Conservation (phyloP, 2,329 filamentous ascomycete genomes). For the Stemphylium vesicarium region DNA sequence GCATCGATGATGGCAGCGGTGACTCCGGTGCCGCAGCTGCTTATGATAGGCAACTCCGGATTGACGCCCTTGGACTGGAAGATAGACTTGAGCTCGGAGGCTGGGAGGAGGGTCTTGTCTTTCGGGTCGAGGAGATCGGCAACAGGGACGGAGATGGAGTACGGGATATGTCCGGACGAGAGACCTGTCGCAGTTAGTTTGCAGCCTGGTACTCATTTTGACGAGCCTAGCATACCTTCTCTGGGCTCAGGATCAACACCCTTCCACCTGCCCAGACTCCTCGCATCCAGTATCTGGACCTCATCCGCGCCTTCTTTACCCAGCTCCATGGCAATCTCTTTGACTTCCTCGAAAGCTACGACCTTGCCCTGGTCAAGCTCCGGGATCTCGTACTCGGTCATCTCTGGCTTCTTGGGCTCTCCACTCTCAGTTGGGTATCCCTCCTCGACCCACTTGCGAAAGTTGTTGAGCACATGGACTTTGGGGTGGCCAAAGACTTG, state of each 20-base stretch:
- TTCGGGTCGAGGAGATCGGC: constrained; percentile 78
- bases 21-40: constrained; percentile 90
- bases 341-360: constrained; percentile 81
- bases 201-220: not conserved
- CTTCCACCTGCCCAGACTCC: constrained; percentile 78
- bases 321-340: constrained; percentile 74
- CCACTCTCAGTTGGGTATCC: constrained; percentile 84
- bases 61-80: constrained; percentile 84
- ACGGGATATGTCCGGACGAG: constrained; percentile 89
- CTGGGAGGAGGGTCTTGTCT: constrained; percentile 79
- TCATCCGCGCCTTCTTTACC: constrained; percentile 84
- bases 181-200: constrained; percentile 53
- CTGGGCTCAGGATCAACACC: constrained; percentile 87
- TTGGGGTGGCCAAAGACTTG: constrained; percentile 85
- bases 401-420: constrained; percentile 59
- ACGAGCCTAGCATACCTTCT: constrained; percentile 59
- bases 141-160: constrained; percentile 83
- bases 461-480: constrained; percentile 95
- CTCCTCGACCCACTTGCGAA: constrained; percentile 88
- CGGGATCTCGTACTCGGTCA: constrained; percentile 52
- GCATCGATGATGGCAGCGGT: constrained; percentile 91
- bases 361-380: constrained; percentile 66
- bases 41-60: constrained; percentile 79
- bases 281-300: constrained; percentile 87
- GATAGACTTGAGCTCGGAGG: constrained; percentile 73